Evolutionary conservation across 495 filamentous ascomycete genomes (phyloP), one percentile per base, ranked within the genome.

Genomic region (Rhypophila decipiens): DNA sequence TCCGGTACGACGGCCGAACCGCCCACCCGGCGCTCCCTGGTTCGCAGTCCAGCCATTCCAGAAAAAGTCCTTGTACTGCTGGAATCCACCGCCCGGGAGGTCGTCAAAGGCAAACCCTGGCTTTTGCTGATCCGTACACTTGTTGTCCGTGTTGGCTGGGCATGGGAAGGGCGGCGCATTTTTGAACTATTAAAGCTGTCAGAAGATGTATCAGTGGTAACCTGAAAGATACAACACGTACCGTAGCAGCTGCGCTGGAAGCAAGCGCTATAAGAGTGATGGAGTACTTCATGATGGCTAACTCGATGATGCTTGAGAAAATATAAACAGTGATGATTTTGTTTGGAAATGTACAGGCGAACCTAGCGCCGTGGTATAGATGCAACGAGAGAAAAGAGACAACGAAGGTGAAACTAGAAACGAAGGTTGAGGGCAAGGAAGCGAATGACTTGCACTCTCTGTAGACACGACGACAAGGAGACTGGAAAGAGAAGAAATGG

Each of bases 131-230:
- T 76, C 61, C 40, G 74, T 81, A 72, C 89, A 95, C 42, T 82
- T 65, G 68, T 94, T 91, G 69, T 88, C 67, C 57, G 79, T 84
- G 72, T 87, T 89, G 41, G 68, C 67, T 7, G 88, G 88, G 70
- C 73, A 84, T 39, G 70, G 68, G 69, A 82, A 95, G 40, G 74
- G 64, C 33, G 73, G 61, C 43, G 80, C 74, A 47, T 75, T 70
- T 58, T 68, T 65, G 77, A 86, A 90, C 61, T 64, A 37, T 22
- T 24, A 9, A 5, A 5, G 3, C 10, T 47, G 2, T 37, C 38
- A 47, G 58, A 42, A 20, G 15, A 13, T 13, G 17, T 10, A 9
- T 4, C 10, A 12, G 34, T 39, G 21, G 17, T 21, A 17, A 17
- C 15, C 24, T 13, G 13, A 38, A 19, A 2, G 38, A 33, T 7